phyloP scores from a whole-genome alignment of 495 filamentous ascomycete genomes.

The Neurospora sp. region DNA sequence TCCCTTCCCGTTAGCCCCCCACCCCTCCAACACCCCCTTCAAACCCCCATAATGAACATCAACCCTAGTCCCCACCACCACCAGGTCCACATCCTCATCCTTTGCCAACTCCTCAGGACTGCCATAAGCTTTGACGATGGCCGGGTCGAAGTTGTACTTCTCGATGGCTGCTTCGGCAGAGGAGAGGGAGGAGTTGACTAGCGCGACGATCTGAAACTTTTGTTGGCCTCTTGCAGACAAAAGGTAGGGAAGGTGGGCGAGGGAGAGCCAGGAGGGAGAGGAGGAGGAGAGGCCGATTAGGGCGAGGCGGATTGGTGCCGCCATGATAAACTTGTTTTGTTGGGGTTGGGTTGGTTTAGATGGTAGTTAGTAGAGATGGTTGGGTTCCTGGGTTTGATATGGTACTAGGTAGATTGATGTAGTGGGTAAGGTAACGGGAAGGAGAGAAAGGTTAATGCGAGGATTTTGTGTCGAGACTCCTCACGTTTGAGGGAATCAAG shows the following conservation, averaged over 20 bases:
- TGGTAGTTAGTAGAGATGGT: too few species aligned
- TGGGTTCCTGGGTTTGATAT: background rate
- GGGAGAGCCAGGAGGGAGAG: constrained; percentile 42
- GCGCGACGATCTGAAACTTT: constrained; percentile 46
- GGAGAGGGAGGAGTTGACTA: constrained; percentile 45
- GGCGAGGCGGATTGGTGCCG: constrained; percentile 43
- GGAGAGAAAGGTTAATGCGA: background rate
- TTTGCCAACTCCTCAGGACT: constrained; percentile 36
- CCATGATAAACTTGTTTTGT: background rate
- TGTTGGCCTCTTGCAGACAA: constrained; percentile 25
- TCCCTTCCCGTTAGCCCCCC: constrained; percentile 29
- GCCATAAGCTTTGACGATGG: constrained; percentile 39
- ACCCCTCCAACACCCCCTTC: constrained; percentile 31
- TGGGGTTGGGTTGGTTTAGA: too few species aligned
- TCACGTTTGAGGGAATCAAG: background rate
- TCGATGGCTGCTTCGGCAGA: constrained; percentile 40
- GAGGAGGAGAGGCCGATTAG: constrained; percentile 46
- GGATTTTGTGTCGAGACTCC: background rate
- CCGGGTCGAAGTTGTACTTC: constrained; percentile 30
- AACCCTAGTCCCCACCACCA: constrained; percentile 45
- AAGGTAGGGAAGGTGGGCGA: constrained; percentile 49
- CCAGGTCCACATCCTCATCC: constrained; percentile 46
- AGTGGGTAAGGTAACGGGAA: background rate
- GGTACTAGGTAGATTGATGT: too few species aligned
- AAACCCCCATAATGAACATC: constrained; percentile 17